Evolutionary conservation across 2,329 filamentous ascomycete genomes (phyloP).

Genomic region (Aspergillus caelatus): DNA sequence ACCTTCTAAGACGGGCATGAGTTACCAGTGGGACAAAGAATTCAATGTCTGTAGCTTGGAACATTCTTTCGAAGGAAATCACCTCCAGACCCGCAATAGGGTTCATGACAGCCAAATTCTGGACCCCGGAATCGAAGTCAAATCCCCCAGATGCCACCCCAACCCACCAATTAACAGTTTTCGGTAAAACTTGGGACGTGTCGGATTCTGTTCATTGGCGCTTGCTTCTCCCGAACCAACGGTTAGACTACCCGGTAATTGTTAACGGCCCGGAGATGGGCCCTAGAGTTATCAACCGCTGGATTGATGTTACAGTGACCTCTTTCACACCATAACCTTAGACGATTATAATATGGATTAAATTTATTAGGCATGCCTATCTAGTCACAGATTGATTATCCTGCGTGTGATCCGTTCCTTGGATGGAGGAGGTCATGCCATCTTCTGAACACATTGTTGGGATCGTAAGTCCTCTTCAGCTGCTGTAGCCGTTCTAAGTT

Average conservation of each 20-base stretch:
- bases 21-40: not conserved
- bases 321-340: not conserved
- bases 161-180: not conserved
- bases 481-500: conserved; percentile 12
- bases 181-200: not conserved
- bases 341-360: no score
- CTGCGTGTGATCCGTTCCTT: not conserved
- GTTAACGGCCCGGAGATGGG: no score
- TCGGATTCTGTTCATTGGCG: not conserved
- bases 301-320: not conserved
- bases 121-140: not conserved
- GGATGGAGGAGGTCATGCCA: conserved; percentile 8
- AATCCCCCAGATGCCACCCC: not conserved
- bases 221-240: not conserved
- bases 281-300: not conserved
- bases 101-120: not conserved
- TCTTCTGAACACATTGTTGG: conserved; percentile 12
- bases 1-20: not conserved
- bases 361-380: no score
- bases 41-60: not conserved
- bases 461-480: conserved; percentile 12
- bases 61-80: not conserved
- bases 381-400: not conserved
- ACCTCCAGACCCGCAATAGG: not conserved
- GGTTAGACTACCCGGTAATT: not conserved